phyloP scores from a whole-genome alignment of 768 basidiomycete genomes.

The Mycena haematopus region DNA sequence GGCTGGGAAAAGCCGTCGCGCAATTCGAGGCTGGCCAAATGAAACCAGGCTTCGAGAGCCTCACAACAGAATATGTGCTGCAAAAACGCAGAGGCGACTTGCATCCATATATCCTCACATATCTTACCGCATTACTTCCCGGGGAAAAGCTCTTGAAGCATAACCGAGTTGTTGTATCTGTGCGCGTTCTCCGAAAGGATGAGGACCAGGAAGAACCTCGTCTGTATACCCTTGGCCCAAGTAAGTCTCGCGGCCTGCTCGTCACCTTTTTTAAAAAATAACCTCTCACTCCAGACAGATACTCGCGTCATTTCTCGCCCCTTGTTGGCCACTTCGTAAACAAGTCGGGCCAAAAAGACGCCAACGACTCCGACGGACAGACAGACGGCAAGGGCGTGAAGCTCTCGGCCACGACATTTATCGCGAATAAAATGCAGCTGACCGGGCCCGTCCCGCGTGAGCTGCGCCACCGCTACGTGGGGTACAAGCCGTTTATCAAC shows the following conservation, averaged over 20 bases:
- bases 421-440: conserved; percentile 52
- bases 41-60: conserved; percentile 31
- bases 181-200: conserved; percentile 41
- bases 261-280: background rate
- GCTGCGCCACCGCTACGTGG: conserved; percentile 44
- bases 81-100: conserved; percentile 40
- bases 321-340: conserved; percentile 45
- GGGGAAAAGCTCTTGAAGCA: conserved; percentile 36
- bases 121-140: conserved; percentile 34
- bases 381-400: conserved; percentile 22
- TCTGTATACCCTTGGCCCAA: conserved; percentile 47
- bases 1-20: conserved; percentile 33
- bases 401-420: conserved; percentile 43
- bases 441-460: conserved; percentile 48
- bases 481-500: conserved; percentile 48
- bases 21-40: conserved; percentile 33
- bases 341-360: conserved; percentile 21
- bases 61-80: conserved; percentile 38
- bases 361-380: conserved; percentile 23
- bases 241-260: conserved; percentile 30
- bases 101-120: conserved; percentile 35
- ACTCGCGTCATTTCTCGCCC: conserved; percentile 48
- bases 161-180: conserved; percentile 34
- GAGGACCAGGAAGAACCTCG: conserved; percentile 35
- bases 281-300: conserved; percentile 34